These are phyloP conservation scores for Typha latifolia DNA, from an alignment of 176 grass and related monocot species.

Conservation along the genomic window DNA sequence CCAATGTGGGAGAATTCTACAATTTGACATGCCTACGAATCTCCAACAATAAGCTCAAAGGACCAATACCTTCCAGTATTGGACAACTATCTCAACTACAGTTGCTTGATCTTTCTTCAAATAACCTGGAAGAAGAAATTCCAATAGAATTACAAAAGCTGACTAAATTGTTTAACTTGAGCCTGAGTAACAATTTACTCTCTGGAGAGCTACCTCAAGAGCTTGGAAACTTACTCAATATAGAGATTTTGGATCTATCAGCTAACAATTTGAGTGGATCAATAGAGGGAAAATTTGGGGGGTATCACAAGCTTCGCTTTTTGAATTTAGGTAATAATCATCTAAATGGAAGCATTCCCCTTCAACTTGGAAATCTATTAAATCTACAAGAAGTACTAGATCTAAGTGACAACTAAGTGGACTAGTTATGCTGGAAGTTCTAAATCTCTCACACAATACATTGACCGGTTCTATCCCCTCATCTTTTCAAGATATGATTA, in stretches of 20 bases:
- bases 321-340: not conserved
- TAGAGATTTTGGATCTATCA: slow-evolving; percentile 12
- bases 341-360: too few relatives aligned
- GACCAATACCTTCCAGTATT: not conserved
- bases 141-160: not conserved
- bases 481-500: too few relatives aligned
- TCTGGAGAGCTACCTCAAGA: not conserved
- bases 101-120: too few relatives aligned
- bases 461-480: too few relatives aligned
- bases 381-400: too few relatives aligned
- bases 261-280: slow-evolving; percentile 10
- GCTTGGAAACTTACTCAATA: not conserved
- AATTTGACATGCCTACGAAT: not conserved
- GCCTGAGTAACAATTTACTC: not conserved
- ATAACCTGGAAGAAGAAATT: too few relatives aligned
- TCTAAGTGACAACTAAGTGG: too few relatives aligned
- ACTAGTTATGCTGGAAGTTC: too few relatives aligned
- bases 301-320: not conserved
- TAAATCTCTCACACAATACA: too few relatives aligned
- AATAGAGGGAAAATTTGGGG: not conserved
- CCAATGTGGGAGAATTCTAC: not conserved
- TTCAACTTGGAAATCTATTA: too few relatives aligned
- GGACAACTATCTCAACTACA: too few relatives aligned
- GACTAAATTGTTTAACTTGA: not conserved
- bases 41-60: not conserved